Evolutionary conservation across 2,329 filamentous ascomycete genomes (phyloP), one percentile per base, ranked within the genome.

Genomic region (Trichoderma citrinoviride): DNA sequence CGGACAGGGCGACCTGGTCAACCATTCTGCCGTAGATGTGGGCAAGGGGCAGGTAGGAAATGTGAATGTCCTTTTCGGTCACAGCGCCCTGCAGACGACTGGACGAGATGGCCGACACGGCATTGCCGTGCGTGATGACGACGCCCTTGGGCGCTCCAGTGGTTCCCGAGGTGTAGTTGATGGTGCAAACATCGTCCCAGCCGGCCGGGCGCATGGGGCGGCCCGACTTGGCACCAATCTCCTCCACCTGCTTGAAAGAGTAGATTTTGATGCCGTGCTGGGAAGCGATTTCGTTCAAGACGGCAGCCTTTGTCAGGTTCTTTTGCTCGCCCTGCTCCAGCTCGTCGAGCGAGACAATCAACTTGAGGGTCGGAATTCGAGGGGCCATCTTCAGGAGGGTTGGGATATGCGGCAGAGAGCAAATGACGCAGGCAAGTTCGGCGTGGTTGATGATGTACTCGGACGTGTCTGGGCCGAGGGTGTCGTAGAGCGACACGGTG

Each of bases 361-460:
- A 73, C 83, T 97, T 97, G 68, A 99, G 82, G 7, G 83, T 83
- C 0, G 94, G 93, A 66, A 94, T 80, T 60, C 89, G 85, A n/a
- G 90, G 82, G 70, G 85, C 86, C 70, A 97, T 81, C 81, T 93
- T 93, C 67, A 97, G 82, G 62, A 97, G 84, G 17, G 87, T 86
- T 1, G 92, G 88, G 61, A 97, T 88, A 73, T 97, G 93, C 49
- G 87, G 87, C 52, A 97, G 81, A 29, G 91, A 93, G 65, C 91
- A 89, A 68, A 90, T 87, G 44, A 98, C 87, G 72, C 88, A 91
- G 65, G 83, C 77, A 64, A 98, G 81, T 67, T 88, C 84, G 62
- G 92, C 87, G 76, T 98, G 94, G 78, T 96, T 96, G 80, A 98
- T 90, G 77, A 99, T 97, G 80, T 91, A 98, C 79, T 98, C 93